Conservation (phyloP, 2,329 filamentous ascomycete species). For the Fusarium denticulatum region DNA sequence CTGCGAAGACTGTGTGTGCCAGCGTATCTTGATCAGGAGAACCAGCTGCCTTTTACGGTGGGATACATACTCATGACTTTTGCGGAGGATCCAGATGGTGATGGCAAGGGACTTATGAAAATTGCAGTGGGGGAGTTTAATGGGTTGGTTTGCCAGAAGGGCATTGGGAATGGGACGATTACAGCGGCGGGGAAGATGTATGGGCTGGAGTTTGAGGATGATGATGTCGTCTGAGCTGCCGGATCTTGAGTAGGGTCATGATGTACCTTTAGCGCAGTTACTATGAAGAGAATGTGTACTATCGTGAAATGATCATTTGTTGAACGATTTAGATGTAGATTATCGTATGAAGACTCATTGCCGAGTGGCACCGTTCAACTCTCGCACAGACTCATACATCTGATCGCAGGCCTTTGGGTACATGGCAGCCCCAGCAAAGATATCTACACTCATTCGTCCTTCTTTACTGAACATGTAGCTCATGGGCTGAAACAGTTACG, state of each 20-base stretch:
- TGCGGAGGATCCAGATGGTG: not conserved
- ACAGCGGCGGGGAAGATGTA: fast-evolving
- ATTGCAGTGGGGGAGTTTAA: not conserved
- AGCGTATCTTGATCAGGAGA: not conserved
- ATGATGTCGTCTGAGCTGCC: not conserved
- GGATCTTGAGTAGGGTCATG: not conserved
- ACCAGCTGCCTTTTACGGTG: not conserved
- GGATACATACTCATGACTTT: not conserved
- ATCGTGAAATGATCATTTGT: too few relatives aligned
- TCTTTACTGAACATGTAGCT: too few relatives aligned
- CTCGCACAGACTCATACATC: too few relatives aligned
- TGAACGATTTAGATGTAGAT: too few relatives aligned
- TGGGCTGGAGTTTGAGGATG: not conserved
- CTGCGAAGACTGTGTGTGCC: not conserved
- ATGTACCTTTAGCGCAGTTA: too few relatives aligned
- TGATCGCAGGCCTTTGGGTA: too few relatives aligned
- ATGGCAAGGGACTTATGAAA: not conserved
- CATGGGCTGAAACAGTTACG: too few relatives aligned
- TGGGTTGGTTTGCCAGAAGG: not conserved
- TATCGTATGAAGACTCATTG: too few relatives aligned
- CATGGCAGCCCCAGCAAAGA: too few relatives aligned
- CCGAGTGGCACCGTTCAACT: too few relatives aligned
- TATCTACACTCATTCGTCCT: too few relatives aligned
- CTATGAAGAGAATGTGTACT: too few relatives aligned
- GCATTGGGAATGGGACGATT: not conserved